A percentile compares a stretch with the other conserved stretches of the same genome.
These are phyloP conservation scores for Alternaria alternata DNA, from an alignment of 2,329 filamentous ascomycete genomes.

Conservation along the genomic window DNA sequence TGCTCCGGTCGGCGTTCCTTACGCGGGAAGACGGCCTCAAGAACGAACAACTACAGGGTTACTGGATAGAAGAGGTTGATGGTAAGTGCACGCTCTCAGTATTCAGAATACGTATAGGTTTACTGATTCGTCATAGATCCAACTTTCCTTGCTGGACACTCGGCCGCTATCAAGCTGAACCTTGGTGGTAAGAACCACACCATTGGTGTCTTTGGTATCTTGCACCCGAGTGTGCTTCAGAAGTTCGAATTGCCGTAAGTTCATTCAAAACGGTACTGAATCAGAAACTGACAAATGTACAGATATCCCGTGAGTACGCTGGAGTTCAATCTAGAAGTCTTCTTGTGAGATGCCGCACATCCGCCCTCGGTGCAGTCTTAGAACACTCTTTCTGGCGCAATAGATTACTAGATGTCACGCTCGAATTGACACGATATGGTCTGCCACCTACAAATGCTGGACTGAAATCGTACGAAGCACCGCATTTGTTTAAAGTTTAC, in stretches of 20 bases:
- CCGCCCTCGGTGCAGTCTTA: background rate
- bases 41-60: conserved; percentile 70
- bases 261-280: background rate
- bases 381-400: background rate
- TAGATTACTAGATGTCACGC: background rate
- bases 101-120: background rate
- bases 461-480: background rate
- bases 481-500: background rate
- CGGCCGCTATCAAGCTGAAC: conserved; percentile 82
- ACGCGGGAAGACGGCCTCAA: conserved; percentile 72
- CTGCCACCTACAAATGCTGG: background rate
- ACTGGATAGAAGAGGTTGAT: conserved; percentile 94
- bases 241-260: conserved; percentile 86
- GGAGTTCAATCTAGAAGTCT: conserved; percentile 93
- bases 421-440: background rate
- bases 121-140: conserved; percentile 62
- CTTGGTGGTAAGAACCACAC: conserved; percentile 75
- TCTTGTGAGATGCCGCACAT: conserved; percentile 66
- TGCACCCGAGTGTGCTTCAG: conserved; percentile 91
- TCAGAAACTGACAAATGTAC: conserved; percentile 24
- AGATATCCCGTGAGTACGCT: conserved; percentile 92
- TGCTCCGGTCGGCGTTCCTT: conserved; percentile 86
- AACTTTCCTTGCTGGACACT: conserved; percentile 91
- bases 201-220: conserved; percentile 90
- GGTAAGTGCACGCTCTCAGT: conserved; percentile 56